Evolutionary conservation across 176 grass and related monocot genomes (phyloP).

Genomic region (Phragmites australis): DNA sequence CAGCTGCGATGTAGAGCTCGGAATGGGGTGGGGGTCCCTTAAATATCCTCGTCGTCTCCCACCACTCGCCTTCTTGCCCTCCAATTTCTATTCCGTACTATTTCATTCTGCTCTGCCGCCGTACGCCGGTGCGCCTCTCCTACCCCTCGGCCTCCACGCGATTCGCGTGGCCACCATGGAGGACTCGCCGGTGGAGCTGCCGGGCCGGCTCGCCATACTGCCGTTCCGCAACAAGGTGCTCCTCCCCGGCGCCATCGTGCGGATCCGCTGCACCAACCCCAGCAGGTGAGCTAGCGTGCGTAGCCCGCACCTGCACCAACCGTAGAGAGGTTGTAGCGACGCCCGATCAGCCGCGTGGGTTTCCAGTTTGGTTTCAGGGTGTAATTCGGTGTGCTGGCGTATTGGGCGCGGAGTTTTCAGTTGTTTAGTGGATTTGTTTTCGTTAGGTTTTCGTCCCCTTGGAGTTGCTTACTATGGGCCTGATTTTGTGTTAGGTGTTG

Average conservation of each 20-base stretch:
- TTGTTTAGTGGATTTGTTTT: constrained; percentile 18
- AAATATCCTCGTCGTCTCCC: constrained; percentile 42
- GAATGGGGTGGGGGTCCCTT: background rate
- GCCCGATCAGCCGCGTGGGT: background rate
- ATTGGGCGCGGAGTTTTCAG: constrained; percentile 25
- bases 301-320: background rate
- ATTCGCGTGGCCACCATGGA: constrained; percentile 49
- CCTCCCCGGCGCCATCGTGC: constrained; percentile 85
- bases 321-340: background rate
- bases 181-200: constrained; percentile 74
- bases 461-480: background rate
- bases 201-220: constrained; percentile 82
- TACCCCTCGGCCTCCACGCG: background rate
- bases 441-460: constrained; percentile 28
- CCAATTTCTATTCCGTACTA: constrained; percentile 2
- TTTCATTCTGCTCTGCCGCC: background rate
- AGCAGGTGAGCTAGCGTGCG: constrained; percentile 62
- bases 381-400: constrained; percentile 5
- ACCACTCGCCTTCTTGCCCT: constrained; percentile 17
- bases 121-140: background rate
- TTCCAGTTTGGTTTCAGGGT: background rate
- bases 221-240: constrained; percentile 97
- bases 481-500: background rate
- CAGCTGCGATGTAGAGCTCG: too few species aligned
- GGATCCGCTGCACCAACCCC: constrained; percentile 95